A percentile compares a stretch with the other conserved stretches of the same genome.
phyloP scores from a whole-genome alignment of 768 basidiomycete species.

The Pleurotus cornucopiae region DNA sequence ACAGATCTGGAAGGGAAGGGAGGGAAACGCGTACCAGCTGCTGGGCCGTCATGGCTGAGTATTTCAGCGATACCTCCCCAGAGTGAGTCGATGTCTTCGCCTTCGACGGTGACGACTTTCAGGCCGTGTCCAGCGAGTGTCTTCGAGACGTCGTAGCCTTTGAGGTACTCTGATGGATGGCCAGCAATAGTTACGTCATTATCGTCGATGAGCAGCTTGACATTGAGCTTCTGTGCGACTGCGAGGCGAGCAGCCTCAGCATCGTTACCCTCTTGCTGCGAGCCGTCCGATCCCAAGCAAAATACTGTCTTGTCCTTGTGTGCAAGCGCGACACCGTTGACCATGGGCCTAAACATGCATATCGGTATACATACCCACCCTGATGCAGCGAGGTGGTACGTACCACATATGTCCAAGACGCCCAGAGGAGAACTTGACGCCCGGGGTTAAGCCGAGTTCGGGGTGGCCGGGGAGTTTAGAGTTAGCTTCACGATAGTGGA shows the following conservation, averaged over 20 bases:
- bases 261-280: slow-evolving; percentile 89
- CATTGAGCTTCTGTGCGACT: slow-evolving; percentile 76
- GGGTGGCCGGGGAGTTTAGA: slow-evolving; percentile 88
- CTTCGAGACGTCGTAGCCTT: slow-evolving; percentile 67
- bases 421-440: slow-evolving; percentile 91
- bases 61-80: slow-evolving; percentile 62
- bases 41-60: slow-evolving; percentile 66
- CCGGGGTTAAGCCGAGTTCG: slow-evolving; percentile 86
- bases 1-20: background rate
- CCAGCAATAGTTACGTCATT: slow-evolving; percentile 94
- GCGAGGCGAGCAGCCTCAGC: slow-evolving; percentile 87
- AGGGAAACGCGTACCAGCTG: slow-evolving; percentile 48
- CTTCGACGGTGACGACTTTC: slow-evolving; percentile 67
- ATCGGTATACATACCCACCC: background rate
- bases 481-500: slow-evolving; percentile 84
- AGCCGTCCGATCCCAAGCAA: slow-evolving; percentile 85
- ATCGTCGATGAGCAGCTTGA: slow-evolving; percentile 86
- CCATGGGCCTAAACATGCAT: slow-evolving; percentile 47
- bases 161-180: slow-evolving; percentile 82
- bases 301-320: slow-evolving; percentile 75
- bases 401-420: slow-evolving; percentile 88
- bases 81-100: slow-evolving; percentile 76
- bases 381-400: slow-evolving; percentile 11
- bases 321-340: slow-evolving; percentile 82
- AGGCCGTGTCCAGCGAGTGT: slow-evolving; percentile 82